These are phyloP conservation scores for Leucogyrophana mollusca DNA, from an alignment of 768 basidiomycete species.

Conservation along the genomic window DNA sequence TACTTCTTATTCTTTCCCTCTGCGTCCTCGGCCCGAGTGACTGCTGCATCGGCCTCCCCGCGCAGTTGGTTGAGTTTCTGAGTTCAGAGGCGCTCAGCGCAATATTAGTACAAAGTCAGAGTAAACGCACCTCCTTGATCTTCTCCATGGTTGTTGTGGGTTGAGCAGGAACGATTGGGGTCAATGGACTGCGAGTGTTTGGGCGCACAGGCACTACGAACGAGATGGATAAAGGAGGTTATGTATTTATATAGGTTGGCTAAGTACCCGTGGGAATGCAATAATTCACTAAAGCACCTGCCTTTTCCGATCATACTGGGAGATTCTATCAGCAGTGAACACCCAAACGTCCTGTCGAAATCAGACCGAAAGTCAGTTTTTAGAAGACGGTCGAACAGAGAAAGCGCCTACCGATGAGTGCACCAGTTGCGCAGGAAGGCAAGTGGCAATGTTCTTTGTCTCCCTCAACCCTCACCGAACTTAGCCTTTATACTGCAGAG, in stretches of 20 bases:
- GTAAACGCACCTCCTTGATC: constrained; percentile 41
- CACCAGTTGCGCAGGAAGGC: constrained; percentile 82
- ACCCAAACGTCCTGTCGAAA: too few relatives aligned
- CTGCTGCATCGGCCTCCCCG: constrained; percentile 78
- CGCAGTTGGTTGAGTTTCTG: constrained; percentile 81
- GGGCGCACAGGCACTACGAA: neutral
- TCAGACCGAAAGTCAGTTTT: neutral
- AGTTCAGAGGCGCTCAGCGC: constrained; percentile 3
- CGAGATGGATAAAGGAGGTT: constrained; percentile 14
- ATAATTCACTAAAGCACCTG: constrained; percentile 10
- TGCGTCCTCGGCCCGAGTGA: constrained; percentile 81
- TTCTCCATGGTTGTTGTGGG: constrained; percentile 39
- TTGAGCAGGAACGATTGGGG: constrained; percentile 6
- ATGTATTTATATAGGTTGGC: constrained; percentile 18
- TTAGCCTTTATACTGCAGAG: constrained; percentile 51
- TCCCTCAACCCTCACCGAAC: constrained; percentile 13
- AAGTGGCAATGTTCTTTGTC: constrained; percentile 21
- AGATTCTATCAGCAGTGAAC: neutral
- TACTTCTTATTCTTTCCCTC: constrained; percentile 80
- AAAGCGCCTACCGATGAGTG: constrained; percentile 44
- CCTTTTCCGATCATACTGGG: constrained; percentile 33
- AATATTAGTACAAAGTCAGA: neutral
- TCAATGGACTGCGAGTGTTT: constrained; percentile 8
- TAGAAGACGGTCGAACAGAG: neutral
- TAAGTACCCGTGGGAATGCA: constrained; percentile 33